Conservation (phyloP, 1,139 yeast species). For the Groenewaldozyma sp. region DNA sequence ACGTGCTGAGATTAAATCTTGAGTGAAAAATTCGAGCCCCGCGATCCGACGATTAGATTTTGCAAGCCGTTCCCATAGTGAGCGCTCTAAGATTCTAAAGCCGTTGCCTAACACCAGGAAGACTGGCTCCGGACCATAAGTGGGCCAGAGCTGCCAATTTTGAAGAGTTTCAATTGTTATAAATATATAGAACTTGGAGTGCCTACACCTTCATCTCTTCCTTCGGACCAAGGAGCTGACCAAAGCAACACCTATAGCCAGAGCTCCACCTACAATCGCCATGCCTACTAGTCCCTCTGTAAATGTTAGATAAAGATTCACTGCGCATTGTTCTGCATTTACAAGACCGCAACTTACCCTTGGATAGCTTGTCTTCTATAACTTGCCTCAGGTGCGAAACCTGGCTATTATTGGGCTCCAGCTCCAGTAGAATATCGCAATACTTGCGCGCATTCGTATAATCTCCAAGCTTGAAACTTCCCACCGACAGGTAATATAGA, state of each 20-base stretch:
- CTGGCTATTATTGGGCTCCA: constrained; percentile 80
- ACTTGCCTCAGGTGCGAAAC: constrained; percentile 61
- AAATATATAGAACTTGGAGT: neutral
- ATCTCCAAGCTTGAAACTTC: constrained; percentile 83
- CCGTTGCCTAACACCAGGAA: too few relatives aligned
- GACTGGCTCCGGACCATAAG: too few relatives aligned
- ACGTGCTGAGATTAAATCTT: too few relatives aligned
- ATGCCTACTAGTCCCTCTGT: constrained; percentile 80
- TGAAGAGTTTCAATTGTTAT: too few relatives aligned
- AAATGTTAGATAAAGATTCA: neutral
- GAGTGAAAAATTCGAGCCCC: too few relatives aligned
- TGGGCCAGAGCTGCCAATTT: too few relatives aligned
- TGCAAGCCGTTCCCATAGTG: too few relatives aligned
- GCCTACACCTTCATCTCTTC: neutral
- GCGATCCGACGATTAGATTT: too few relatives aligned
- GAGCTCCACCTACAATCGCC: constrained; percentile 74
- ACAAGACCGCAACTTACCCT: constrained; percentile 26
- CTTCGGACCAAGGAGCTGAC: constrained; percentile 45
- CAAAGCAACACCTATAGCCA: constrained; percentile 74
- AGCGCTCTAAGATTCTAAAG: too few relatives aligned
- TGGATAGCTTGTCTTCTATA: constrained; percentile 77
- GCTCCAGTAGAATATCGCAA: constrained; percentile 61
- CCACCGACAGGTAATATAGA: constrained; percentile 77
- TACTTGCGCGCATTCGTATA: constrained; percentile 79
- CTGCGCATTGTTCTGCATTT: neutral